Percentiles rank a stretch among this genome's conserved stretches.
phyloP scores from a whole-genome alignment of 345 rosid species.

The Aquilaria yunnanensis region DNA sequence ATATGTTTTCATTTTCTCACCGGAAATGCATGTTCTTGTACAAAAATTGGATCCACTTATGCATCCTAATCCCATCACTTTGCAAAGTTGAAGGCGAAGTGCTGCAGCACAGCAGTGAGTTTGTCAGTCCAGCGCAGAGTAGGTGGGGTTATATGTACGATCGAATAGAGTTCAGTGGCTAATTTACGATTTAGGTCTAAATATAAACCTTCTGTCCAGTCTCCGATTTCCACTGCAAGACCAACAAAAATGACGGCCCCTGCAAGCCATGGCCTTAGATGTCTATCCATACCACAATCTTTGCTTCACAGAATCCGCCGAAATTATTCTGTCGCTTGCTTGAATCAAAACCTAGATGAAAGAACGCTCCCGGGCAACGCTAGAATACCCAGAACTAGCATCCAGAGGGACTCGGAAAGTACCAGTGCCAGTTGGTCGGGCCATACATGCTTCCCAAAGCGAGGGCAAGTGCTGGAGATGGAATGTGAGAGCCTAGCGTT shows the following conservation, averaged over 20 bases:
- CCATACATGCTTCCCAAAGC: slow-evolving; percentile 63
- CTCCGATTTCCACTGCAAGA: background rate
- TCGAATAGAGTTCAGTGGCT: too few relatives aligned
- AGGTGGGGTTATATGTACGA: too few relatives aligned
- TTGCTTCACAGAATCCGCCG: slow-evolving; percentile 28
- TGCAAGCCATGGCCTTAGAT: slow-evolving; percentile 32
- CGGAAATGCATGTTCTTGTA: too few relatives aligned
- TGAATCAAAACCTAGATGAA: slow-evolving; percentile 20
- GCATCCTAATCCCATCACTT: too few relatives aligned
- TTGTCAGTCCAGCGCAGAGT: too few relatives aligned
- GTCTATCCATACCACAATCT: slow-evolving; percentile 22
- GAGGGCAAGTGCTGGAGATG: slow-evolving; percentile 71
- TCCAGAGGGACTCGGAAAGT: background rate
- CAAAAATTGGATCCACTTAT: too few relatives aligned
- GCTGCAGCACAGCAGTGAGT: too few relatives aligned
- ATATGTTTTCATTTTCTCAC: too few relatives aligned
- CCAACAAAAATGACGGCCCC: slow-evolving; percentile 29
- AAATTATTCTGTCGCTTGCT: slow-evolving; percentile 24
- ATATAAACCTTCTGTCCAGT: too few relatives aligned
- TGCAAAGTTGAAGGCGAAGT: too few relatives aligned
- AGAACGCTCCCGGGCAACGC: slow-evolving; percentile 7
- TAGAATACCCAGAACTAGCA: slow-evolving; percentile 9
- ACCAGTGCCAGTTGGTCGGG: slow-evolving; percentile 9
- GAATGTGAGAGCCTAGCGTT: slow-evolving; percentile 87
- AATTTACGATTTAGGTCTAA: too few relatives aligned